Conservation (phyloP, 140 eudicot species). For the Senecio squalidus region DNA sequence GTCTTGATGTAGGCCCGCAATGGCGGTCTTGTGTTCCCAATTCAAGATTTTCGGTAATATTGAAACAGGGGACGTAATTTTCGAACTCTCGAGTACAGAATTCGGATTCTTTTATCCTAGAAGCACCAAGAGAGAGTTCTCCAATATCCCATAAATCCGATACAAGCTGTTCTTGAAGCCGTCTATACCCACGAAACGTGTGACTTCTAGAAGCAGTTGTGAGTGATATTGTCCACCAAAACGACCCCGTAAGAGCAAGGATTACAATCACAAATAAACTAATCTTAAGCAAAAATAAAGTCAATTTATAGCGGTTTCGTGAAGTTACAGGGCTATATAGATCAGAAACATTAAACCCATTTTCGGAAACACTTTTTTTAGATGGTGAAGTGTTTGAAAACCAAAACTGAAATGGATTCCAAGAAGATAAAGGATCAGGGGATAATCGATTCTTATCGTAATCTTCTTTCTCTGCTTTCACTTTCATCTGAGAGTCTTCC, state of each 20-base stretch:
- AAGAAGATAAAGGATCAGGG: conserved; percentile 43
- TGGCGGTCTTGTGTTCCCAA: conserved; percentile 78
- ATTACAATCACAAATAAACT: conserved; percentile 72
- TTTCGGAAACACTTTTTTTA: conserved; percentile 41
- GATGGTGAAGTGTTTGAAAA: conserved; percentile 43
- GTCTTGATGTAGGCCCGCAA: conserved; percentile 45
- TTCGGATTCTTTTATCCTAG: conserved; percentile 59
- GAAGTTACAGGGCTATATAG: conserved; percentile 45
- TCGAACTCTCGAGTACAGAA: conserved; percentile 67
- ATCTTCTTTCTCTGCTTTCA: conserved; percentile 71
- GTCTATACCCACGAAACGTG: conserved; percentile 72
- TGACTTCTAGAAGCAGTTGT: conserved; percentile 61
- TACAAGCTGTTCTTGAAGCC: conserved; percentile 91
- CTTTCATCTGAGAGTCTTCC: conserved; percentile 89
- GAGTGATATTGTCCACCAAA: conserved; percentile 92
- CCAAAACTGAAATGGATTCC: conserved; percentile 50
- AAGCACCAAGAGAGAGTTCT: conserved; percentile 63
- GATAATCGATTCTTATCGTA: conserved; percentile 33
- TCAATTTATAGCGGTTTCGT: conserved; percentile 61
- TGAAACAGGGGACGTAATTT: conserved; percentile 82
- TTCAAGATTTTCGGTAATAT: conserved; percentile 63
- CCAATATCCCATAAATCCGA: conserved; percentile 82
- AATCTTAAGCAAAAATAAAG: conserved; percentile 53
- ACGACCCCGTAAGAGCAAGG: conserved; percentile 88
- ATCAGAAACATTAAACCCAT: conserved; percentile 51